Evolutionary conservation across 2,329 filamentous ascomycete genomes (phyloP).

Genomic region (Colletotrichum endophyticum): DNA sequence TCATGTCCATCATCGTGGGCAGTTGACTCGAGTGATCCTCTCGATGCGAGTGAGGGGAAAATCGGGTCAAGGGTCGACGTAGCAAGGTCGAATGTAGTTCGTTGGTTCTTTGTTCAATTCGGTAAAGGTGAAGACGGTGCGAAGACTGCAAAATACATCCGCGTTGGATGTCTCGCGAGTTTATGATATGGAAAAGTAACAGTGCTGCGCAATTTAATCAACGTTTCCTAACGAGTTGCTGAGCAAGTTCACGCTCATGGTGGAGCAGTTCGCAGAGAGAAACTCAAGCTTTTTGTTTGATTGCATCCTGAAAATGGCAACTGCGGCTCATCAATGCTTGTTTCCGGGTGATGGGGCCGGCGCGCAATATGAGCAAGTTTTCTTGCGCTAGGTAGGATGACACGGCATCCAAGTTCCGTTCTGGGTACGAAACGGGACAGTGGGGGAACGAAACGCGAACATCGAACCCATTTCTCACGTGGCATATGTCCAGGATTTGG

Average conservation of each 20-base stretch:
- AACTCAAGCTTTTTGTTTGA: not conserved
- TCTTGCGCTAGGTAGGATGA: not conserved
- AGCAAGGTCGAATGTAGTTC: not conserved
- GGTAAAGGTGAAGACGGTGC: not conserved
- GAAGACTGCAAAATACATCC: not conserved
- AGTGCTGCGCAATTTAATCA: not conserved
- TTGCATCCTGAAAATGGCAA: not conserved
- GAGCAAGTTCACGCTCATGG: not conserved
- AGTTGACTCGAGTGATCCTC: not conserved
- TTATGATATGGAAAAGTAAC: not conserved
- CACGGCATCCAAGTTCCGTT: not conserved
- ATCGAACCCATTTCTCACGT: not conserved
- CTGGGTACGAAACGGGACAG: not conserved
- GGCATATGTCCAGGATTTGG: not conserved
- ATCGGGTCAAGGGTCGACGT: not conserved
- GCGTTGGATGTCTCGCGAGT: not conserved
- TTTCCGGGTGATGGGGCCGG: not conserved
- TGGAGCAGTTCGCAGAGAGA: not conserved
- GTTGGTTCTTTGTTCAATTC: not conserved
- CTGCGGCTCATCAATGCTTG: not conserved
- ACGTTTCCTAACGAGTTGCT: not conserved
- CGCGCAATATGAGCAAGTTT: conserved; percentile 5
- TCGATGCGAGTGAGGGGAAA: not conserved
- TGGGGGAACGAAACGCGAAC: not conserved
- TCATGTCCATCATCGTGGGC: conserved; percentile 10